Conservation (phyloP, 305 asterid species). For the Fraxinus ornus region DNA sequence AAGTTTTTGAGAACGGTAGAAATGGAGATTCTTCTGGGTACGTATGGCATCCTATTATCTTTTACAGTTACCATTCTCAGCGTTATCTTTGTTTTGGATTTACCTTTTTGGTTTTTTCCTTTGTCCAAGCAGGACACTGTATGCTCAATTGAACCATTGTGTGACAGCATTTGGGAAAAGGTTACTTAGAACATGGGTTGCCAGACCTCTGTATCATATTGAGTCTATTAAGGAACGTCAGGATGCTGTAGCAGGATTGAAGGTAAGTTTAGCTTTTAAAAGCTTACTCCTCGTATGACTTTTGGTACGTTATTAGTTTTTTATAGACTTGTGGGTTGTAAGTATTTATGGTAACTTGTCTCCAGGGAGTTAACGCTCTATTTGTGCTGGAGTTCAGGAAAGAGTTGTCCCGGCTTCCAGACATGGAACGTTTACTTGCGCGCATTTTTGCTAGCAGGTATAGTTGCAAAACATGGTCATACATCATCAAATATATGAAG, state of each 20-base stretch:
- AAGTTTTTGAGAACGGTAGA: slow-evolving; percentile 88
- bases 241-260: slow-evolving; percentile 85
- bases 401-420: slow-evolving; percentile 82
- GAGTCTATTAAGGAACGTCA: slow-evolving; percentile 84
- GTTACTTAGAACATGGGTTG: slow-evolving; percentile 85
- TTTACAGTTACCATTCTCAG: slow-evolving; percentile 1
- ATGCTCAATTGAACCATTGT: slow-evolving; percentile 85
- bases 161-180: slow-evolving; percentile 90
- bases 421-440: slow-evolving; percentile 94
- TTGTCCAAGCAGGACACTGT: slow-evolving; percentile 65
- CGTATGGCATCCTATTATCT: slow-evolving; percentile 21
- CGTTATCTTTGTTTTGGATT: slow-evolving; percentile 26
- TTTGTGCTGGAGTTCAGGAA: slow-evolving; percentile 74
- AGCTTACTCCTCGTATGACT: background rate
- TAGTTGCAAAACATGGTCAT: slow-evolving; percentile 25
- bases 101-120: slow-evolving; percentile 15
- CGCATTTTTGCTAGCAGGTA: slow-evolving; percentile 88
- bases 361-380: slow-evolving; percentile 66
- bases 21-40: slow-evolving; percentile 94
- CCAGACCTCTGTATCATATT: slow-evolving; percentile 80
- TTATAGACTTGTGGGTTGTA: background rate
- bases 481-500: background rate
- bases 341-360: slow-evolving; percentile 11
- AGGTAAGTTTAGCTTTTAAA: slow-evolving; percentile 44
- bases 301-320: background rate